Conservation (phyloP, 2,329 filamentous ascomycete species). For the Penicillium sp. region DNA sequence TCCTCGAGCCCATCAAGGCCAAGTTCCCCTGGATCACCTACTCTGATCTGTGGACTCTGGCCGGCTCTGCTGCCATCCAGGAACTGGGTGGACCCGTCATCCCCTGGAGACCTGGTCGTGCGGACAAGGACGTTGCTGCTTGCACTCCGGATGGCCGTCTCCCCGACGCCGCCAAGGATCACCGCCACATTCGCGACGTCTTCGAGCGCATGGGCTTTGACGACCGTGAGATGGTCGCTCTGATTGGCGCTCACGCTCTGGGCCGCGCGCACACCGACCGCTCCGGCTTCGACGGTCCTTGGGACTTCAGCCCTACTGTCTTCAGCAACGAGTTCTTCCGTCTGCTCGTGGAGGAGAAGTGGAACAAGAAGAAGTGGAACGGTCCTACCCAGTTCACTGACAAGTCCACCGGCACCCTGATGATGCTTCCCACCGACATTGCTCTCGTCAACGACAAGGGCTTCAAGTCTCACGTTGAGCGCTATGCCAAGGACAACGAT, state of each 20-base stretch:
- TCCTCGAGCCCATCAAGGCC: conserved; percentile 87
- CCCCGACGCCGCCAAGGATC: conserved; percentile 77
- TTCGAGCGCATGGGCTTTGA: conserved; percentile 98
- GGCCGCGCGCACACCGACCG: conserved; percentile 90
- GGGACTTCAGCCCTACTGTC: conserved; percentile 89
- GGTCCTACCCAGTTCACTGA: conserved; percentile 91
- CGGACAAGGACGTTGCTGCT: conserved; percentile 75
- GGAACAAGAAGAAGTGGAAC: conserved; percentile 88
- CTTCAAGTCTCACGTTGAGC: conserved; percentile 78
- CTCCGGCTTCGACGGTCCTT: conserved; percentile 84
- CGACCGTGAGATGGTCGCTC: conserved; percentile 93
- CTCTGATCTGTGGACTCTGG: conserved; percentile 96
- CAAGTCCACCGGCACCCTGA: conserved; percentile 80
- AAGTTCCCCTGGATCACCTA: conserved; percentile 96
- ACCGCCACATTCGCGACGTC: conserved; percentile 84
- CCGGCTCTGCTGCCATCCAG: conserved; percentile 82
- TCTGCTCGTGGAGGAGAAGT: conserved; percentile 88
- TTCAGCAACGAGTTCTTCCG: conserved; percentile 95
- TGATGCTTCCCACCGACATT: conserved; percentile 97
- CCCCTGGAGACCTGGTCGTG: conserved; percentile 84
- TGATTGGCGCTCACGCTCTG: conserved; percentile 82
- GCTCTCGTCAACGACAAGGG: conserved; percentile 84
- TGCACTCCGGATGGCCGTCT: conserved; percentile 95
- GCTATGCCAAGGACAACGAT: conserved; percentile 89
- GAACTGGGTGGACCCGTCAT: conserved; percentile 91